Conservation (phyloP, 179 eudicot genomes). For the Corrigiola litoralis region DNA sequence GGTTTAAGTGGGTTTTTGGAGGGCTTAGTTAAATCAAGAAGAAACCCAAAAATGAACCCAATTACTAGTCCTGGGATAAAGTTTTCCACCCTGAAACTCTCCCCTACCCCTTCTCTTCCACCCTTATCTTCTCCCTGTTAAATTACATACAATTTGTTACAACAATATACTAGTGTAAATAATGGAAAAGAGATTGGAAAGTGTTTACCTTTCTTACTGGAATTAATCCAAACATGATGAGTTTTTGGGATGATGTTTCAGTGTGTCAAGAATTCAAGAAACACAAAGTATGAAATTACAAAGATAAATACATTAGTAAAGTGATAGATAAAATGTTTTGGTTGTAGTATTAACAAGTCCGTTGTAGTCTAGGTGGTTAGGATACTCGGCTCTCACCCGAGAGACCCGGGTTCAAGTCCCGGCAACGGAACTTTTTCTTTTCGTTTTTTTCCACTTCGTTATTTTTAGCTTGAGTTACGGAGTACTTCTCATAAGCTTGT, state of each 20-base stretch:
- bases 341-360: too few relatives aligned
- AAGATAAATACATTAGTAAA: too few relatives aligned
- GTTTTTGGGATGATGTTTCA: neutral
- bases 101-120: conserved; percentile 44
- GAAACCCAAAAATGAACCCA: conserved; percentile 72
- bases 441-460: too few relatives aligned
- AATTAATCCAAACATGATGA: conserved; percentile 13
- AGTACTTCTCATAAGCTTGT: too few relatives aligned
- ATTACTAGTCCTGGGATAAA: conserved; percentile 87
- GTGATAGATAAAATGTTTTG: too few relatives aligned
- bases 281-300: too few relatives aligned
- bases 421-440: conserved; percentile 61
- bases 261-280: neutral
- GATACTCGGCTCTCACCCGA: conserved; percentile 99
- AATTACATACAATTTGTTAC: neutral
- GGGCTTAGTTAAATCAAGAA: conserved; percentile 67
- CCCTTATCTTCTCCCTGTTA: conserved; percentile 21
- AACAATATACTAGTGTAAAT: neutral
- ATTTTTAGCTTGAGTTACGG: too few relatives aligned
- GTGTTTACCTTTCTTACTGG: conserved; percentile 19
- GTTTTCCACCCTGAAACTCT: conserved; percentile 83
- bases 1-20: conserved; percentile 23
- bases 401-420: conserved; percentile 98
- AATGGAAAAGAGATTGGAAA: neutral
- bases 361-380: conserved; percentile 99